Conservation (phyloP, 345 rosid genomes). For the Crucihimalaya himalaica region DNA sequence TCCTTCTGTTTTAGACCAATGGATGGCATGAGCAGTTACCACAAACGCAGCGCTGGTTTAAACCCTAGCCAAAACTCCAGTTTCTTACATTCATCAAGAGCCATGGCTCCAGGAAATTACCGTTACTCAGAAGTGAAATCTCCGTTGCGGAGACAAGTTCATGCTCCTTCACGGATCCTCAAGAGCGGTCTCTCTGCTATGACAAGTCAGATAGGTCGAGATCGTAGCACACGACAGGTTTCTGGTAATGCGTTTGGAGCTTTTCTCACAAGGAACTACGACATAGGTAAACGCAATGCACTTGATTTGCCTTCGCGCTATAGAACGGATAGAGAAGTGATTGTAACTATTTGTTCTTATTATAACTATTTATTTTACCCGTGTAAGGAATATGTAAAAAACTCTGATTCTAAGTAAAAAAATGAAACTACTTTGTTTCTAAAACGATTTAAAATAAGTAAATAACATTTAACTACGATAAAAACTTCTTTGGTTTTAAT, state of each 20-base stretch:
- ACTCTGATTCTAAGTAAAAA: too few species aligned
- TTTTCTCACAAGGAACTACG: neutral
- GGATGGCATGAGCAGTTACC: constrained; percentile 53
- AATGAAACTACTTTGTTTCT: too few species aligned
- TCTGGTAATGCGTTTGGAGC: constrained; percentile 18
- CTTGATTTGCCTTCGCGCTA: neutral
- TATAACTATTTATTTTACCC: too few species aligned
- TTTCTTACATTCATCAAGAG: constrained; percentile 33
- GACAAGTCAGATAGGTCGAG: neutral
- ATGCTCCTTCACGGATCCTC: constrained; percentile 26
- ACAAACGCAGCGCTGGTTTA: constrained; percentile 48
- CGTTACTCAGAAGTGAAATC: constrained; percentile 39
- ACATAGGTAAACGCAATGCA: neutral
- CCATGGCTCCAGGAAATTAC: constrained; percentile 35
- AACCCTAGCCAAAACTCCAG: constrained; percentile 51
- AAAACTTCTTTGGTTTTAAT: too few species aligned
- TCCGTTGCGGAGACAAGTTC: constrained; percentile 37
- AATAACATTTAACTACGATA: too few species aligned
- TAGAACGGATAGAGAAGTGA: constrained; percentile 28
- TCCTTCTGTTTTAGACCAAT: constrained; percentile 26
- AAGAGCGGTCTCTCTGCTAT: constrained; percentile 22
- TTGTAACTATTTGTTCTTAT: too few species aligned
- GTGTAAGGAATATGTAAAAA: too few species aligned
- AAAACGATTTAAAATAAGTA: too few species aligned
- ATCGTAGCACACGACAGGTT: neutral